Evolutionary conservation across 208 protist species (phyloP), one percentile per base, ranked within the genome.

Genomic region (Trypanosomatidae sp.): DNA sequence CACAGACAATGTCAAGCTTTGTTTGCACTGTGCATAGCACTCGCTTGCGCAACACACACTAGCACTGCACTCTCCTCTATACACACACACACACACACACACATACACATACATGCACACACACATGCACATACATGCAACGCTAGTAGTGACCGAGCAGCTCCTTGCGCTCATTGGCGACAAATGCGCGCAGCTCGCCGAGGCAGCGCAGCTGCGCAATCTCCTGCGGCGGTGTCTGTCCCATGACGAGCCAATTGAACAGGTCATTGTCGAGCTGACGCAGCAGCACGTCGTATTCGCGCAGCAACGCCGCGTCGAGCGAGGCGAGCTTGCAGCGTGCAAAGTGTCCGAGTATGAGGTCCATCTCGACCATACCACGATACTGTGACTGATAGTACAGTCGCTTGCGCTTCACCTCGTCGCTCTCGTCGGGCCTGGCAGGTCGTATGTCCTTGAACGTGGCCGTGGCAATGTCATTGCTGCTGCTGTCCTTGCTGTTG

Each of bases 341-440:
- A 43, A 88, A 92, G 46, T 75, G 61, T 10, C 83, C 83, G 23
- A 85, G 75, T 51, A 92, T 79, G 47, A 92, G 71, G 40, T 92
- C 83, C 83, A 92, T 92, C 66, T 92, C 83, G 30, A 77, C 72
- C 83, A 92, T 92, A 0, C 83, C 83, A 3, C 83, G 78, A 48
- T 92, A 92, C 10, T 55, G 59, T 0, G 83, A 92, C 48, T 92
- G 83, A 42, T 82, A 92, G 3, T 78, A 53, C 4, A 92, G 62
- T 0, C 83, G 83, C 2, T 74, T 72, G 6, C 78, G 78, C 66
- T 81, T 81, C 40, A 57, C 48, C 32, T 81, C 83, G 1, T 66
- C 47, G 6, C 52, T 44, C 43, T 92, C 82, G 33, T 71, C 59
- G 8, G 53, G 53, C 40, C 71, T 58, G 6, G 61, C 33, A 10